Base-by-base conservation (phyloP, 1,284 basidiomycete species). In the Neonothopanus nambi region DNA sequence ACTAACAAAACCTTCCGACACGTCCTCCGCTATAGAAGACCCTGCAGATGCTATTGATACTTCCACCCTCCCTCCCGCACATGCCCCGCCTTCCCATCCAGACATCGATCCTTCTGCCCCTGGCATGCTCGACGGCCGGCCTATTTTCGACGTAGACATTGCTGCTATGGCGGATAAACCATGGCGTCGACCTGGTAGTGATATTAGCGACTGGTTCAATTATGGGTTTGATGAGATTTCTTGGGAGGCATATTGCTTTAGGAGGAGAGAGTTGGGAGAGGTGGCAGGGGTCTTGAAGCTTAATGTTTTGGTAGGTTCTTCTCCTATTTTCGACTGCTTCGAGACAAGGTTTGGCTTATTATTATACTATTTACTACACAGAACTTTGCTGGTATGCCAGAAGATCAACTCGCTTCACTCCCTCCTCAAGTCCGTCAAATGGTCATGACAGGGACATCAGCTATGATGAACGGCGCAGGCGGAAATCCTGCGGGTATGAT, bases 191-290 rank as follows among this genome's bases (percentile, higher is more conserved):
- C 91, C 95, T 8, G 97, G 97, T 15, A 88, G 93, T 6, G 94
- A 98, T 73, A 78, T 98, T 53, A 91, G 91, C 62, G 96, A 98
- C 73, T 99, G 93, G 89, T 99, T 99, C 76, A 99, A 99, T 72
- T 99, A 98, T 64, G 97, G 97, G 0, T 99, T 99, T 67, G 96
- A 99, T 69, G 97, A 99, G 71, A 81, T 93, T 12, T 90, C 89
- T 17, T 99, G 95, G 93, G 90, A 92, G 61, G 85, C 88, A 42
- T 99, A 95, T 69, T 90, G 92, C 63, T 87, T 90, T 67, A 86
- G 92, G 62, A 81, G 95, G 64, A 79, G 89, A 38, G 89, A 92
- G 55, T 75, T 96, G 60, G 87, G 88, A 2, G 89, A 93, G 46
- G 73, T 89, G 48, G 89, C 91, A 6, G 82, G 81, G 49, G 86